phyloP scores from a whole-genome alignment of 2,329 filamentous ascomycete genomes.

The Colletotrichum abscissum region DNA sequence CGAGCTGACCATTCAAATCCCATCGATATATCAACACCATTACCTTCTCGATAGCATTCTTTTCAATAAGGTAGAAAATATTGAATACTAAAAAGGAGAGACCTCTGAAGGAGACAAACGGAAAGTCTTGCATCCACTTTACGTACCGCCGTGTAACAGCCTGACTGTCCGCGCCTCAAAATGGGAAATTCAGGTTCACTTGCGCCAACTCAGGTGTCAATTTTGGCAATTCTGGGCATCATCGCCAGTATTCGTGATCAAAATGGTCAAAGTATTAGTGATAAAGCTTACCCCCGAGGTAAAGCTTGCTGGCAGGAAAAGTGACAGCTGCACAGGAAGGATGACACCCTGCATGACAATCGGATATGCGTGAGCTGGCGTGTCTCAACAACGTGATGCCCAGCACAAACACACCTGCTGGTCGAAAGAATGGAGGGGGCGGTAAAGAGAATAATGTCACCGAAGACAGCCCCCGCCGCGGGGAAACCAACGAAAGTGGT shows the following conservation, averaged over 20 bases:
- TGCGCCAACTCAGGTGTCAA: neutral
- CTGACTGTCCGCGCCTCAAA: neutral
- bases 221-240: neutral
- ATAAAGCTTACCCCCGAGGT: neutral
- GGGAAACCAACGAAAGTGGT: neutral
- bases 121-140: neutral
- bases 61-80: too few species aligned
- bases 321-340: neutral
- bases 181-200: neutral
- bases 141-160: neutral
- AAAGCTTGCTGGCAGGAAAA: neutral
- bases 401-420: neutral
- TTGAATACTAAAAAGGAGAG: too few species aligned
- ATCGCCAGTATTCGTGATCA: neutral
- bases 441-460: neutral
- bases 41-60: too few species aligned
- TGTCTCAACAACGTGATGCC: constrained; percentile 29
- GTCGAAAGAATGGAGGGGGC: neutral
- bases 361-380: constrained; percentile 9
- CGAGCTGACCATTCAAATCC: too few species aligned
- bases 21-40: too few species aligned
- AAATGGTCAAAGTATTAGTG: neutral
- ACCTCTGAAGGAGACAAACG: neutral
- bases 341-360: constrained; percentile 8
- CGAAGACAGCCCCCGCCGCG: neutral